phyloP scores from a whole-genome alignment of 163 green algal species.

The Chlamydomonas reinhardtii region DNA sequence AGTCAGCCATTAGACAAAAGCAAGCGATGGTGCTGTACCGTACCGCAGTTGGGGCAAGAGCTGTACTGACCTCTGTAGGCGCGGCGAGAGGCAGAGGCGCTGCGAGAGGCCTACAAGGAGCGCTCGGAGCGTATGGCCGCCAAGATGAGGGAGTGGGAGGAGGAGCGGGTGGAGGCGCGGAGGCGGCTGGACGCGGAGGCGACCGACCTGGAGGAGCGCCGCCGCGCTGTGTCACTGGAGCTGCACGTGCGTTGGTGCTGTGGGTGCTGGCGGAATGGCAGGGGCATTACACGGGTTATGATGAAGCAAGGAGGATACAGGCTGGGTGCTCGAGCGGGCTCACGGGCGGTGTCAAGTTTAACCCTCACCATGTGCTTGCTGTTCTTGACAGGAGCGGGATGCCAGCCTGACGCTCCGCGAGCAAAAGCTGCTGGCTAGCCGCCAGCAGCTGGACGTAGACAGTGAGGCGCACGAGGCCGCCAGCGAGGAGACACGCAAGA shows the following conservation, averaged over 20 bases:
- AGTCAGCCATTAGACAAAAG: too few species aligned
- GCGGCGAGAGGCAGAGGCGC: conserved; percentile 35
- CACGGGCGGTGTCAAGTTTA: too few species aligned
- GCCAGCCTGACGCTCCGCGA: conserved; percentile 31
- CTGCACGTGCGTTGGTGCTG: conserved; percentile 19
- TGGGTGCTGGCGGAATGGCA: too few species aligned
- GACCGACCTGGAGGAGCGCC: conserved; percentile 31
- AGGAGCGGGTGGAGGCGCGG: conserved; percentile 25
- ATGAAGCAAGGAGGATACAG: too few species aligned
- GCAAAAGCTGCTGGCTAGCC: conserved; percentile 12
- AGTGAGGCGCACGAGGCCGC: not conserved
- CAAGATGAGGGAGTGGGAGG: conserved; percentile 35
- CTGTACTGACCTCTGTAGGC: conserved; percentile 23
- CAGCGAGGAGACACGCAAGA: not conserved
- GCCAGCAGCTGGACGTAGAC: conserved; percentile 2
- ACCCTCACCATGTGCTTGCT: too few species aligned
- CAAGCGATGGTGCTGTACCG: too few species aligned
- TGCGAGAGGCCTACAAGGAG: conserved; percentile 47
- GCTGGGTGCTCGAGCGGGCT: too few species aligned
- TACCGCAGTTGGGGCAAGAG: too few species aligned
- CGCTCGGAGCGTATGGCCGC: conserved; percentile 14
- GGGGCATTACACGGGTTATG: too few species aligned
- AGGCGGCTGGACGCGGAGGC: conserved; percentile 36
- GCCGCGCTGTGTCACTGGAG: conserved; percentile 9
- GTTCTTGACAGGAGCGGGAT: conserved; percentile 21